Base-by-base conservation (phyloP, 2,329 filamentous ascomycete genomes). In the Truncatella angustata region DNA sequence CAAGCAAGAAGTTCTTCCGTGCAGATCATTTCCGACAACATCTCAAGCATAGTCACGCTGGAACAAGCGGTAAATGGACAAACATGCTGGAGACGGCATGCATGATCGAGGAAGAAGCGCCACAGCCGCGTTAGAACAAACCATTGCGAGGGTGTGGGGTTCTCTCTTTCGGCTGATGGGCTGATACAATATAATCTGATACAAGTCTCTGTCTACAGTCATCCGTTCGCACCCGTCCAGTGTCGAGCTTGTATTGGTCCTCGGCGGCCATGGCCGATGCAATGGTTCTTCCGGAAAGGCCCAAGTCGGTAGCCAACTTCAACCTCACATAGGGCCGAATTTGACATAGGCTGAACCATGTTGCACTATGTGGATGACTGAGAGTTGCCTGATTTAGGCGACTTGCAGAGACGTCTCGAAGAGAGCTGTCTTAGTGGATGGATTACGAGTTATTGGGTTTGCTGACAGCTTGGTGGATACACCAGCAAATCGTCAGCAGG, bases 1-100 rank as follows among this genome's bases (percentile, higher is more conserved):
- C 94, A 64, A 88, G 89, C 60, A 99, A 99, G 78, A 97, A 97
- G 70, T 99, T 99, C 70, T 99, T 89, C 75, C 84, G 94, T 34
- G 94, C 94, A 30, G 94, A 99, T 70, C 94, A 99, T 69, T 99
- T 99, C 78, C 86, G 94, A 54, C 94, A 99, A 71, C 94, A 99
- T 72, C 77, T 99, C 53, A 99, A 97, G 77, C 94, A 99, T 70
- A 97, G 91, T 68, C 94, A 97, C 72, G 90, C 90, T 34, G 94
- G 94, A 32, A 93, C 91, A 1, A 97, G 91, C 70, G 94, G 94
- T 28, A 97, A 97, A 71, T 99, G 94, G 94, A 99, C 94, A 11
- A 97, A 97, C 70, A 92, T 96, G 80, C 78, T 99, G 30, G 94
- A 99, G 69, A 95, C 91, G 66, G 91, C 92, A 4, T 99, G 94